Evolutionary conservation across 1,139 yeast genomes (phyloP).

Genomic region (Suhomyces panamericanus): DNA sequence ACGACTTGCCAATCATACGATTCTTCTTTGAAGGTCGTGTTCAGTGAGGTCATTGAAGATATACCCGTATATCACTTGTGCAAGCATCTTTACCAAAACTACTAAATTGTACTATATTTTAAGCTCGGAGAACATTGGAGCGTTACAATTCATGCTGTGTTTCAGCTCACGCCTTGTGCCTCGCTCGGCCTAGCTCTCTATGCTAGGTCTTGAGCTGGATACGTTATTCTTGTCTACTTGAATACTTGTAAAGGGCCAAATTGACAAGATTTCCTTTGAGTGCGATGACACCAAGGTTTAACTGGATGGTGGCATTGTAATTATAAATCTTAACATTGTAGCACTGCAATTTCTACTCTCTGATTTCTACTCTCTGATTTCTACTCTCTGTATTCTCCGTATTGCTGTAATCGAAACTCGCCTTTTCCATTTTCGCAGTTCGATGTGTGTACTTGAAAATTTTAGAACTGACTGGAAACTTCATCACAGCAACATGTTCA

Average conservation of each 20-base stretch:
- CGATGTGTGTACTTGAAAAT: slow-evolving; percentile 4
- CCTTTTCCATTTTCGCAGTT: background rate
- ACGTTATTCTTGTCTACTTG: slow-evolving; percentile 15
- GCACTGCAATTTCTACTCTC: background rate
- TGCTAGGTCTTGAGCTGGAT: slow-evolving; percentile 58
- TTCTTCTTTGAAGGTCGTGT: slow-evolving; percentile 38
- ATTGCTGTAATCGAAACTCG: background rate
- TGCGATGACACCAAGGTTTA: slow-evolving; percentile 64
- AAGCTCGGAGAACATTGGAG: background rate
- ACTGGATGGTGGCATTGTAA: slow-evolving; percentile 68
- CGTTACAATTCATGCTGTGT: background rate
- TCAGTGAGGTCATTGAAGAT: slow-evolving; percentile 29
- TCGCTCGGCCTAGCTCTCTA: slow-evolving; percentile 56
- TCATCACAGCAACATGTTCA: slow-evolving; percentile 41
- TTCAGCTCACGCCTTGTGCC: slow-evolving; percentile 56
- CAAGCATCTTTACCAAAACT: background rate
- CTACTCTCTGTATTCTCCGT: no score
- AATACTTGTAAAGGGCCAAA: slow-evolving; percentile 57
- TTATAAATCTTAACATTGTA: slow-evolving; percentile 60
- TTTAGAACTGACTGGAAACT: background rate
- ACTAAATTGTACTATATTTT: no score
- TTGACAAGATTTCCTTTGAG: slow-evolving; percentile 65
- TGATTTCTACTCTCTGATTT: no score
- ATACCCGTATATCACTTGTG: slow-evolving; percentile 2
- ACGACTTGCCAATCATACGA: slow-evolving; percentile 13